Conservation (phyloP, 768 basidiomycete species). For the Auricularia cornea region DNA sequence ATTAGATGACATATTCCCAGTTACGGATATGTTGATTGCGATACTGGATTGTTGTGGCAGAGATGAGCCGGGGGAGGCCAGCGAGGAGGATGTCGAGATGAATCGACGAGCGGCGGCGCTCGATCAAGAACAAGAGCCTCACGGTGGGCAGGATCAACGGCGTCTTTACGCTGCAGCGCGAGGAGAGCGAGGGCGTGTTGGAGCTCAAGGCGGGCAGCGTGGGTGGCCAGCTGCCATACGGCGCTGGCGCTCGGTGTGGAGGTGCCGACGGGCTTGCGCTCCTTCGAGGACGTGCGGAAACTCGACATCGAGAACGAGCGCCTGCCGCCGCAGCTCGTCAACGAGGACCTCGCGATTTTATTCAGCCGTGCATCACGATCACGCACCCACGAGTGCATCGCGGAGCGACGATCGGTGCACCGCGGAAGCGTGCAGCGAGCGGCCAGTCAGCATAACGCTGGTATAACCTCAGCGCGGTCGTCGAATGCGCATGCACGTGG, state of each 20-base stretch:
- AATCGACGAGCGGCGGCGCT: conserved; percentile 25
- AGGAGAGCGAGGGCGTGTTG: conserved; percentile 95
- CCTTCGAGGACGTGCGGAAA: conserved; percentile 96
- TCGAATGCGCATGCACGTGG: no score
- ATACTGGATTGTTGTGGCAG: conserved; percentile 42
- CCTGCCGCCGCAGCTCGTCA: conserved; percentile 93
- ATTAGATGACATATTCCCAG: conserved; percentile 18
- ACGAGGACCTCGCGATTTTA: conserved; percentile 31
- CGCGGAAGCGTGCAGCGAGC: no score
- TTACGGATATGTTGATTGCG: conserved; percentile 47
- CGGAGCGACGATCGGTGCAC: no score
- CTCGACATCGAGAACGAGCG: conserved; percentile 99
- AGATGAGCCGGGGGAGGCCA: conserved; percentile 42
- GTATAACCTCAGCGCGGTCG: no score
- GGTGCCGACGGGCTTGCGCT: conserved; percentile 14
- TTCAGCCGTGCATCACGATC: no score
- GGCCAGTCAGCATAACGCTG: no score
- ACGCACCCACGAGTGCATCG: no score
- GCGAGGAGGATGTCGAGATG: conserved; percentile 20
- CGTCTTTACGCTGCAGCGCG: conserved; percentile 44
- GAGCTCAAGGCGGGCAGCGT: conserved; percentile 90
- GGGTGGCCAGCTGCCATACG: conserved; percentile 68
- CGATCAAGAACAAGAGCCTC: conserved; percentile 45
- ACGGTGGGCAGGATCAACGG: conserved; percentile 42
- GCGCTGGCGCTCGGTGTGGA: conserved; percentile 41